A percentile compares a stretch with the other conserved stretches of the same genome.
Evolutionary conservation across 2,329 filamentous ascomycete genomes (phyloP).

Genomic region (Claviceps sp.): DNA sequence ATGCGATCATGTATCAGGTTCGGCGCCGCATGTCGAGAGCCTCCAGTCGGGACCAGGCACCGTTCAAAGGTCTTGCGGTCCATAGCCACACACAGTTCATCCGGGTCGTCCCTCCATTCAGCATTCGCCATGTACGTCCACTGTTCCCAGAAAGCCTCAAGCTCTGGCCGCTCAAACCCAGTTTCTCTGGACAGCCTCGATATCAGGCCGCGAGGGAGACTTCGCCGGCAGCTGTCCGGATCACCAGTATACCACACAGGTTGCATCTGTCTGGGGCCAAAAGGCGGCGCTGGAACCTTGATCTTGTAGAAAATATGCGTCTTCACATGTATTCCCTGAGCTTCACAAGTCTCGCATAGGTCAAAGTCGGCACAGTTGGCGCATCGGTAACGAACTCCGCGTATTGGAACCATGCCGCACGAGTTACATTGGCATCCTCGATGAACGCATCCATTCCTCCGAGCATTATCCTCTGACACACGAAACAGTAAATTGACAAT

Average conservation of each 20-base stretch:
- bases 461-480: conserved; percentile 86
- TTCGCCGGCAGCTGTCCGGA: conserved; percentile 55
- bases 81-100: conserved; percentile 67
- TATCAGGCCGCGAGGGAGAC: conserved; percentile 53
- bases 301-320: conserved; percentile 97
- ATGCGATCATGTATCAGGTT: conserved; percentile 93
- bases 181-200: conserved; percentile 58
- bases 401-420: conserved; percentile 78
- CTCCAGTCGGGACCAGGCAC: conserved; percentile 75
- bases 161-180: conserved; percentile 69
- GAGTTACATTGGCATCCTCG: conserved; percentile 85
- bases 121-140: conserved; percentile 88
- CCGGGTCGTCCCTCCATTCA: conserved; percentile 70
- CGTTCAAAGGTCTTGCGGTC: conserved; percentile 87
- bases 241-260: conserved; percentile 83
- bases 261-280: conserved; percentile 68
- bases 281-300: conserved; percentile 72
- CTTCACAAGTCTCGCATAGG: conserved; percentile 86
- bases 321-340: conserved; percentile 63
- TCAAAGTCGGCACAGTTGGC: conserved; percentile 95
- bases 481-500: conserved; percentile 77
- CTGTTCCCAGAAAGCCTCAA: conserved; percentile 93
- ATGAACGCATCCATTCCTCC: conserved; percentile 80
- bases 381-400: conserved; percentile 85
- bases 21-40: conserved; percentile 61